These are phyloP conservation scores for Solanum chaucha DNA, from an alignment of 257 asterid species.

Conservation along the genomic window DNA sequence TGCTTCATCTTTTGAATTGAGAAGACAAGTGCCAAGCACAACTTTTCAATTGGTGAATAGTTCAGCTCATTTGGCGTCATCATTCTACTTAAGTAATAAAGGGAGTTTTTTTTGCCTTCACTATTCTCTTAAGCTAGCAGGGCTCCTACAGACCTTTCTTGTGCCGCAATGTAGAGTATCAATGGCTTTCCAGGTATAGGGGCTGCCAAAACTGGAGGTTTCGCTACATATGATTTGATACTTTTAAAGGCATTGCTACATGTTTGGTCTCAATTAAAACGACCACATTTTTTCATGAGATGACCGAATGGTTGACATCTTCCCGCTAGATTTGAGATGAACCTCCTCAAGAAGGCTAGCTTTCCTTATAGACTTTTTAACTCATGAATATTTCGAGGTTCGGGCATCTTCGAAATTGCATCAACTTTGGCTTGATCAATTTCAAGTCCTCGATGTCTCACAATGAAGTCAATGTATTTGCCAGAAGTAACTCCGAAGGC, in stretches of 20 bases:
- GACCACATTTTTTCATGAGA: background rate
- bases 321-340: background rate
- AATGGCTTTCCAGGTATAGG: background rate
- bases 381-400: background rate
- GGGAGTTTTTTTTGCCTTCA: background rate
- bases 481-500: background rate
- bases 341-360: background rate
- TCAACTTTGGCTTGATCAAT: background rate
- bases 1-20: too few relatives aligned
- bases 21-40: too few relatives aligned
- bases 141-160: background rate
- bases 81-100: too few relatives aligned
- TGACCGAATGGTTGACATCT: background rate
- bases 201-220: too few relatives aligned
- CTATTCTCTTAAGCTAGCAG: background rate
- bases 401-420: background rate
- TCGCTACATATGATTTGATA: background rate
- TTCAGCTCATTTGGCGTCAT: too few relatives aligned
- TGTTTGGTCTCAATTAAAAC: too few relatives aligned
- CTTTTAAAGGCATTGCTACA: background rate
- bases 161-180: too few relatives aligned
- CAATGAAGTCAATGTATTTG: background rate
- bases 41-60: too few relatives aligned
- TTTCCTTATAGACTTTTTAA: background rate
- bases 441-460: background rate